phyloP scores from a whole-genome alignment of 495 filamentous ascomycete genomes.

The Xylaria palmicola region DNA sequence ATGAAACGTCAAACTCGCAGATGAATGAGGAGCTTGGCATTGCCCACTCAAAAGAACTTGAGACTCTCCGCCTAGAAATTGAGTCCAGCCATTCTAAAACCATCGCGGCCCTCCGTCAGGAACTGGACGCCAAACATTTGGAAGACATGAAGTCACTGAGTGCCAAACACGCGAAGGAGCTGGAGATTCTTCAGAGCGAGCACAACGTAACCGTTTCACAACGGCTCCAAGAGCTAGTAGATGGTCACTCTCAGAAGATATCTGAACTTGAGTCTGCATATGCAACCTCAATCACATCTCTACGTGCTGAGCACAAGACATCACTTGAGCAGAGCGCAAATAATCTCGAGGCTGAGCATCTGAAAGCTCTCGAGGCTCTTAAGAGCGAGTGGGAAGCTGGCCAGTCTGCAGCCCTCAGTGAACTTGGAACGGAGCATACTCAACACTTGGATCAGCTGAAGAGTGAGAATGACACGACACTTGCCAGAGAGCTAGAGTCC shows the following conservation, averaged over 20 bases:
- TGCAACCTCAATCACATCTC: slow-evolving; percentile 9
- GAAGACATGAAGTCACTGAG: slow-evolving; percentile 21
- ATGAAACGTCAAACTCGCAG: slow-evolving; percentile 6
- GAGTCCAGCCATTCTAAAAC: slow-evolving; percentile 15
- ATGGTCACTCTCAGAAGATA: slow-evolving; percentile 18
- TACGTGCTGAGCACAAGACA: slow-evolving; percentile 21
- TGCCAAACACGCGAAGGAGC: slow-evolving; percentile 15
- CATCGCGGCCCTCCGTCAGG: slow-evolving; percentile 16
- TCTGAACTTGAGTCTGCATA: slow-evolving; percentile 18
- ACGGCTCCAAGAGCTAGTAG: slow-evolving; percentile 19
- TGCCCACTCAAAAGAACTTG: not conserved
- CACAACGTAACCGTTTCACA: slow-evolving; percentile 19
- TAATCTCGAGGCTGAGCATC: slow-evolving; percentile 15
- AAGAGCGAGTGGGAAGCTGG: slow-evolving; percentile 12
- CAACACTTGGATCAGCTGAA: slow-evolving; percentile 17
- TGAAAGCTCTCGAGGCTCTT: slow-evolving; percentile 15
- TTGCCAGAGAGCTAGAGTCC: slow-evolving; percentile 6
- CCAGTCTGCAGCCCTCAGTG: slow-evolving; percentile 16
- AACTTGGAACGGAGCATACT: slow-evolving; percentile 14
- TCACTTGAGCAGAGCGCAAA: slow-evolving; percentile 16
- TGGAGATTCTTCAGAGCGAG: slow-evolving; percentile 16
- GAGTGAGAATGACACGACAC: slow-evolving; percentile 15
- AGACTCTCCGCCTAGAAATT: slow-evolving; percentile 18
- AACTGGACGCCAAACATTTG: slow-evolving; percentile 16
- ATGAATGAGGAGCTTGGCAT: not conserved